A percentile compares a stretch with the other conserved stretches of the same genome.
Conservation (phyloP, 345 rosid species). For the Brassica carinata region DNA sequence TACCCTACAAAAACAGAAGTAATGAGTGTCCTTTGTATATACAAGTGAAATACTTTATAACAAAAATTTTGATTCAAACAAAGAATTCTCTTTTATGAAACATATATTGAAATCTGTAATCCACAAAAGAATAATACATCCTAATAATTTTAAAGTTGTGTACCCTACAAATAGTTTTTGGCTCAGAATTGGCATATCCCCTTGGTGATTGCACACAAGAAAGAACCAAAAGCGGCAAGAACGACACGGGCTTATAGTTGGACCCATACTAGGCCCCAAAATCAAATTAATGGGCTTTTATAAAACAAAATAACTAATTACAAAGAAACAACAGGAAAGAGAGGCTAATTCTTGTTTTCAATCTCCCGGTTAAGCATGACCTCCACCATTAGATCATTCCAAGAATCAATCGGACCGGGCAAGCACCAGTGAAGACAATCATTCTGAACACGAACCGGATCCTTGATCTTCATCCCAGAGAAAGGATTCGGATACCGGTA, state of each 20-base stretch:
- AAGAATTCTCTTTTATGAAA: too few relatives aligned
- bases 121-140: too few relatives aligned
- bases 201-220: not conserved
- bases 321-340: not conserved
- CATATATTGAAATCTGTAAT: too few relatives aligned
- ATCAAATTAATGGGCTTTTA: not conserved
- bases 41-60: not conserved
- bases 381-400: constrained; percentile 88
- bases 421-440: constrained; percentile 99
- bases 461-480: constrained; percentile 47
- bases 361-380: constrained; percentile 46
- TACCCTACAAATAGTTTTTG: too few relatives aligned
- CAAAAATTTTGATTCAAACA: not conserved
- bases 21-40: not conserved
- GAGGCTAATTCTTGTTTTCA: constrained; percentile 11
- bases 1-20: not conserved
- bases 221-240: not conserved
- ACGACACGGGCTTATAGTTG: not conserved
- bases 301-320: constrained; percentile 10
- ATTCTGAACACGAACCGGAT: constrained; percentile 59
- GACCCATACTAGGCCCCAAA: not conserved
- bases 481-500: constrained; percentile 72
- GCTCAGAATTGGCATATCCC: not conserved
- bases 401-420: constrained; percentile 89
- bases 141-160: too few relatives aligned